phyloP scores from a whole-genome alignment of 371 early-diverging fungal genomes.

The Rhizopus delemar region DNA sequence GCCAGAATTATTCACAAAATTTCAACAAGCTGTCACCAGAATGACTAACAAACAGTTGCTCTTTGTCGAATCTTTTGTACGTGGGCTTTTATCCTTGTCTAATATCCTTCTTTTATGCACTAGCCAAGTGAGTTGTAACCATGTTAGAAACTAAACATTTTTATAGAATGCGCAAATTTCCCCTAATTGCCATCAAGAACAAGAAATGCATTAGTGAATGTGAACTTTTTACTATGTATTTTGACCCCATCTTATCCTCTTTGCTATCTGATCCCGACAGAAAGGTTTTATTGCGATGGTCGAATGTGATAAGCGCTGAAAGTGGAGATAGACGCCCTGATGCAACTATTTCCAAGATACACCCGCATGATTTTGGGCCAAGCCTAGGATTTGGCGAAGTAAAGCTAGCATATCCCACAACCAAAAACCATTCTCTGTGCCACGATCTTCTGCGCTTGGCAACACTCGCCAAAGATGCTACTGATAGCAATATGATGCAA shows the following conservation, averaged over 20 bases:
- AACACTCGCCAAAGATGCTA: constrained; percentile 14
- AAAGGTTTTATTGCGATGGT: constrained; percentile 23
- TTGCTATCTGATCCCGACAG: constrained; percentile 22
- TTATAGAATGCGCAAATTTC: constrained; percentile 18
- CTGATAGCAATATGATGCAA: constrained; percentile 22
- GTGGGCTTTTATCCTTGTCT: constrained; percentile 15
- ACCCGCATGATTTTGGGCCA: constrained; percentile 16
- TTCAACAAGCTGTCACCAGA: constrained; percentile 2
- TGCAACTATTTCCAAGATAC: constrained; percentile 18
- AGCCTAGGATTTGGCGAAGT: constrained; percentile 21
- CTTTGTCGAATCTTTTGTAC: constrained; percentile 14
- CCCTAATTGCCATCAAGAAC: constrained; percentile 14
- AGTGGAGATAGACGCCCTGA: constrained; percentile 19
- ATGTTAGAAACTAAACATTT: neutral
- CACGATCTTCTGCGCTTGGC: constrained; percentile 18
- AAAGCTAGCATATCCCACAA: constrained; percentile 17
- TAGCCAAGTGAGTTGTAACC: constrained; percentile 1
- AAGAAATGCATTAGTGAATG: constrained; percentile 19
- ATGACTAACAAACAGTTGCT: constrained; percentile 5
- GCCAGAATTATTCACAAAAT: constrained; percentile 19
- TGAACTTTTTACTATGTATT: constrained; percentile 13
- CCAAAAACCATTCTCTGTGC: constrained; percentile 17
- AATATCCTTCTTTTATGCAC: constrained; percentile 19
- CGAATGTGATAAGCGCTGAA: constrained; percentile 16
- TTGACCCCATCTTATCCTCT: neutral